A percentile compares a stretch with the other conserved stretches of the same genome.
Evolutionary conservation across 2,329 filamentous ascomycete genomes (phyloP).

Genomic region (Diaporthe vaccinii): DNA sequence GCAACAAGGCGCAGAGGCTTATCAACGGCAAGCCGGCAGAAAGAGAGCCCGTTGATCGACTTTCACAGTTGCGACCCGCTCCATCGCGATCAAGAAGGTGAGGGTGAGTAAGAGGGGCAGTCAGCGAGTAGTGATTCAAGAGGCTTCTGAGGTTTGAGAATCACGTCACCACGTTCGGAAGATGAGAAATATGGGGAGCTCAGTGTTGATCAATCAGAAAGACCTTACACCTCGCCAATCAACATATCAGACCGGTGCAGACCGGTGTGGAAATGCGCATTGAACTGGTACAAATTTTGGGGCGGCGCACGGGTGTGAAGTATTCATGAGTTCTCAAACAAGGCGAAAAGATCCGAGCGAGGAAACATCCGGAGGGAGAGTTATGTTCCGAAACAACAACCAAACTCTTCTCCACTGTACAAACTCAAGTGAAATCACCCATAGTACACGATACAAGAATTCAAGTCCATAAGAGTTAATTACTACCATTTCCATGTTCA

Average conservation of each 20-base stretch:
- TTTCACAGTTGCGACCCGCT: too few species aligned
- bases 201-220: too few species aligned
- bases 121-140: too few species aligned
- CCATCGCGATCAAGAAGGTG: rapidly evolving
- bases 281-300: not conserved
- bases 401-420: not conserved
- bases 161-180: too few species aligned
- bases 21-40: not conserved
- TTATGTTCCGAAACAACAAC: not conserved
- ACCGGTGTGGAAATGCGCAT: not conserved
- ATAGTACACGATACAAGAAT: not conserved
- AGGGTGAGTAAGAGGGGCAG: not conserved
- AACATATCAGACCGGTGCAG: not conserved
- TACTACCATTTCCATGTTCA: not conserved
- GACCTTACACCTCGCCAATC: not conserved
- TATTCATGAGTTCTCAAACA: not conserved
- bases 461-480: not conserved
- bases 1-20: not conserved
- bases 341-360: not conserved
- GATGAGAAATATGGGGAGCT: too few species aligned
- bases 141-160: too few species aligned
- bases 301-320: not conserved
- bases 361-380: not conserved
- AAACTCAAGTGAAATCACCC: not conserved
- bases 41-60: not conserved